Evolutionary conservation across 1,139 yeast species (phyloP), one percentile per base, ranked within the genome.

Genomic region (Hemisphaericaspora xylofermentans): DNA sequence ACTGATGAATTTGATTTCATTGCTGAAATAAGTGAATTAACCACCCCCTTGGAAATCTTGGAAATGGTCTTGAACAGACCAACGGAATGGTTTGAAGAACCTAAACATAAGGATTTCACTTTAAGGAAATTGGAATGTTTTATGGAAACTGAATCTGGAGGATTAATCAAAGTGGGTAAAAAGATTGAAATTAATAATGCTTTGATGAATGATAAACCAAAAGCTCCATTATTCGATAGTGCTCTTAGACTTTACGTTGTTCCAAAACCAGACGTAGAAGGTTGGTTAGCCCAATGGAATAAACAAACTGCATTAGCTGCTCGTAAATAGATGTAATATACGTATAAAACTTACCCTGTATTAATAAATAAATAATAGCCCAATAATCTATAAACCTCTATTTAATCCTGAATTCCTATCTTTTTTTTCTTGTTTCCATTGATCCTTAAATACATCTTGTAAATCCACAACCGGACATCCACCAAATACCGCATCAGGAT

Each of bases 91-190:
- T 87, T 84, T 56, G 74, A 75, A 17, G 80, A 78, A 43, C 82
- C 81, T 4, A 78, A 74, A 47, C 88, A 82, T 55, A 61, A 63
- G 38, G 70, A 82, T 45, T 88, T 88, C 56, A 62, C 71, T 1
- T 65, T 79, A 4, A 78, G 76, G 50, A 76, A 76, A 43, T 65
- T 91, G 28, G 84, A 85, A 42, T 84, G 85, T 16, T 91, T 73
- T 58, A 82, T 88, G 80, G 97, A 88, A 60, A 88, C 97, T 0
- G 73, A 66, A 33, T 57, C 80, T 2, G 97, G 96, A 32, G 98
- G 98, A 0, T 70, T 93, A 45, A 82, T 91, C 32, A 88, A 88
- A 61, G 80, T 87, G 2, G 96, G 96, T 31, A 86, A 84, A 59
- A 88, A 86, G 51, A 77, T 82, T 19, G 70, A 87, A 1, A 61